These are phyloP conservation scores for Boletus subparvulus DNA, from an alignment of 768 basidiomycete species.

Conservation along the genomic window DNA sequence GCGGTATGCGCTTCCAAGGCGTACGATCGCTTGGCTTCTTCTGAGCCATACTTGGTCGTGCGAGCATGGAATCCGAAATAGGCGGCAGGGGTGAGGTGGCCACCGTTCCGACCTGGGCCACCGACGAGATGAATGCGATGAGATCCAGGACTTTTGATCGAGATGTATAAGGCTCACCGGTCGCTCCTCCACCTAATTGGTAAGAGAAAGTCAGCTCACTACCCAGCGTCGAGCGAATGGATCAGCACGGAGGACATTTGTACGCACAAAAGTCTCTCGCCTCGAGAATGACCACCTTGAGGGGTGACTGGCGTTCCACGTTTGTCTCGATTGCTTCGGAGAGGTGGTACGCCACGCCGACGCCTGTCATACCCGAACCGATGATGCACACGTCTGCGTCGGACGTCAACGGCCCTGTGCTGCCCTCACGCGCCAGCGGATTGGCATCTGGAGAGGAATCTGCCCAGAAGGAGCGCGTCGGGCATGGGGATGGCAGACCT, in stretches of 20 bases:
- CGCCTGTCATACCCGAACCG: slow-evolving; percentile 78
- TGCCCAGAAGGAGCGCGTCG: slow-evolving; percentile 76
- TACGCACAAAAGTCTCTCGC: slow-evolving; percentile 83
- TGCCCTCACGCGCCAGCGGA: slow-evolving; percentile 67
- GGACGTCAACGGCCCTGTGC: slow-evolving; percentile 52
- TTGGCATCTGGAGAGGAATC: slow-evolving; percentile 55
- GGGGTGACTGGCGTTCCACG: slow-evolving; percentile 15
- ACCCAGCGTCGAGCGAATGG: not conserved
- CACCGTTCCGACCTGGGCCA: slow-evolving; percentile 70
- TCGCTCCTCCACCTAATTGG: slow-evolving; percentile 66
- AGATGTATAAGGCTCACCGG: slow-evolving; percentile 44
- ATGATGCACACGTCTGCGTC: slow-evolving; percentile 76
- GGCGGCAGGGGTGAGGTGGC: slow-evolving; percentile 59
- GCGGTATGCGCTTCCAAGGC: slow-evolving; percentile 59
- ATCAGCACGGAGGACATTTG: not conserved
- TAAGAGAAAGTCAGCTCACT: not conserved
- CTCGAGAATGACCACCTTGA: slow-evolving; percentile 69
- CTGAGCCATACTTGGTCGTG: slow-evolving; percentile 41
- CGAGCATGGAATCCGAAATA: slow-evolving; percentile 47
- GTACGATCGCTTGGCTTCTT: slow-evolving; percentile 55
- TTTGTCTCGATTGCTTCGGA: slow-evolving; percentile 31
- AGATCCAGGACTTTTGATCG: not conserved
- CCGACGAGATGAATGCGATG: not conserved
- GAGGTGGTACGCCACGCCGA: slow-evolving; percentile 73
- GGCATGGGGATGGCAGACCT: slow-evolving; percentile 54